These are phyloP conservation scores for Forsythia viridissima DNA, from an alignment of 257 asterid species.

Conservation along the genomic window DNA sequence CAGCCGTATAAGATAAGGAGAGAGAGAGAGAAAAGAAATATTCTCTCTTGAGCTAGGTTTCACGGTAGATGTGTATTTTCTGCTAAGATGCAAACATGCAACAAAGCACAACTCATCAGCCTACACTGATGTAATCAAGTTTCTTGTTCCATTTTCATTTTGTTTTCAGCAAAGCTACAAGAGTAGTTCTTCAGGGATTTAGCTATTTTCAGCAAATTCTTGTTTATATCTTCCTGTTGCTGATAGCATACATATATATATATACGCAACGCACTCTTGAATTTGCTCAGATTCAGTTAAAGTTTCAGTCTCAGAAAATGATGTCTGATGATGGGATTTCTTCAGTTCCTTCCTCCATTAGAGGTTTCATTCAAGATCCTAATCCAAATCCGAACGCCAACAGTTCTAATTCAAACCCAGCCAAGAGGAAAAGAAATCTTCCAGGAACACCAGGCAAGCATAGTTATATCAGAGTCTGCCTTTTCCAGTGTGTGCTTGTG, in stretches of 20 bases:
- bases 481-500: neutral
- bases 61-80: slow-evolving; percentile 39
- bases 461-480: neutral
- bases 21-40: slow-evolving; percentile 31
- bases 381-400: slow-evolving; percentile 23
- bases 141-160: slow-evolving; percentile 22
- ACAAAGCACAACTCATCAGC: slow-evolving; percentile 22
- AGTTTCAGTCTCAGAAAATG: slow-evolving; percentile 39
- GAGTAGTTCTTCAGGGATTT: slow-evolving; percentile 19
- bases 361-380: slow-evolving; percentile 72
- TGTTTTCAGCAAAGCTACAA: slow-evolving; percentile 33
- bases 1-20: slow-evolving; percentile 63
- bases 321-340: slow-evolving; percentile 71
- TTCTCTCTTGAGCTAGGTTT: slow-evolving; percentile 37
- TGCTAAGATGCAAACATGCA: slow-evolving; percentile 47
- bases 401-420: slow-evolving; percentile 54
- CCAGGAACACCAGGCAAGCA: slow-evolving; percentile 83
- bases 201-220: slow-evolving; percentile 49
- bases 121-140: neutral
- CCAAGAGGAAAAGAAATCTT: slow-evolving; percentile 77
- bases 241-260: slow-evolving; percentile 11
- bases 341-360: slow-evolving; percentile 48
- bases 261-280: neutral
- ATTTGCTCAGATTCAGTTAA: neutral
- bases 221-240: slow-evolving; percentile 31